Evolutionary conservation across 192 early-diverging fungal genomes (phyloP).

Genomic region (Polychytrium aggregatum): DNA sequence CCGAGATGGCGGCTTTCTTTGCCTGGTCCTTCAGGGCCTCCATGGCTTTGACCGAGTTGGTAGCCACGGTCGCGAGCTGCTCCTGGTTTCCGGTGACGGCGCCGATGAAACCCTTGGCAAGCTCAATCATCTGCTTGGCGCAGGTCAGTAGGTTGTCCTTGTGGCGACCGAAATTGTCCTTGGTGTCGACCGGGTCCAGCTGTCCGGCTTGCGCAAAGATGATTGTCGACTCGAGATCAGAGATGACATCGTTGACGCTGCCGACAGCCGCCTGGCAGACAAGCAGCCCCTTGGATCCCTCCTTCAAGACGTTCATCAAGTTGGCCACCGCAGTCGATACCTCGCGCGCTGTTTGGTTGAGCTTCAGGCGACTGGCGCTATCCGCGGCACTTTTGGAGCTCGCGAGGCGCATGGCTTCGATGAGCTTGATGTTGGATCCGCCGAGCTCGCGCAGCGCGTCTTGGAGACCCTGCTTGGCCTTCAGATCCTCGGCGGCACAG

Average conservation of each 20-base stretch:
- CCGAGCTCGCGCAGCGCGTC: constrained; percentile 25
- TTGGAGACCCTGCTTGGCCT: constrained; percentile 15
- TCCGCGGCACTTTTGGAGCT: constrained; percentile 33
- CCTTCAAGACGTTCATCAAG: constrained; percentile 24
- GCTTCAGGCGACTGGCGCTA: constrained; percentile 16
- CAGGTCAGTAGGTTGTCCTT: constrained; percentile 34
- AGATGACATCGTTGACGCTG: constrained; percentile 20
- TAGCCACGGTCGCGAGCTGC: constrained; percentile 18
- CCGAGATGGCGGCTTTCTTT: constrained; percentile 24
- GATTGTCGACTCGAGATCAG: constrained; percentile 34
- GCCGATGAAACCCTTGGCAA: constrained; percentile 27
- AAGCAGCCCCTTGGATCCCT: constrained; percentile 26
- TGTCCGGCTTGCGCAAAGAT: constrained; percentile 47
- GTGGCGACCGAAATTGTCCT: constrained; percentile 32
- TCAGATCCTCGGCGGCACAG: constrained; percentile 15
- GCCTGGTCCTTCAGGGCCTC: constrained; percentile 16
- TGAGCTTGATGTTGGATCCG: constrained; percentile 18
- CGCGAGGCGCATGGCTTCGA: constrained; percentile 32
- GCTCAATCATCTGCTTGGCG: constrained; percentile 31
- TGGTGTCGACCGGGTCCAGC: constrained; percentile 33
- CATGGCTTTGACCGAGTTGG: constrained; percentile 12
- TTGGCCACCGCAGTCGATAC: constrained; percentile 19
- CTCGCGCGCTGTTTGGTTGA: constrained; percentile 29
- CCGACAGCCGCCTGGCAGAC: constrained; percentile 24
- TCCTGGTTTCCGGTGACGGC: constrained; percentile 30